Percentiles rank a stretch among this genome's conserved stretches.
These are phyloP conservation scores for Spinellus fusiger DNA, from an alignment of 192 early-diverging fungal genomes.

Conservation along the genomic window DNA sequence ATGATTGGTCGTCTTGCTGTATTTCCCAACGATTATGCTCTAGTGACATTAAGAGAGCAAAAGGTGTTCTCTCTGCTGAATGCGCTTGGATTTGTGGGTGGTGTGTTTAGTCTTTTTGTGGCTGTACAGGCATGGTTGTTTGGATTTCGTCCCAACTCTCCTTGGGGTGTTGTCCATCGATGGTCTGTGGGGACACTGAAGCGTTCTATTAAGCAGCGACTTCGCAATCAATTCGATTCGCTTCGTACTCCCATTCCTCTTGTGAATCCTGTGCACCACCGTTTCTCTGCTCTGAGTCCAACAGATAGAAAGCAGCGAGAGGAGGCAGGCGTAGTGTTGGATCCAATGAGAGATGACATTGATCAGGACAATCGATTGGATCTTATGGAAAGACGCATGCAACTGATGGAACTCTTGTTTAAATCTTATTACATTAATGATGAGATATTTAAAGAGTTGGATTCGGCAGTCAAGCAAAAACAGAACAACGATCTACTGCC, in stretches of 20 bases:
- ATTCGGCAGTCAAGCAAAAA: conserved; percentile 1
- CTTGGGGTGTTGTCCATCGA: conserved; percentile 30
- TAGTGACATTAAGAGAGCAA: conserved; percentile 5
- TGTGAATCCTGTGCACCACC: conserved; percentile 14
- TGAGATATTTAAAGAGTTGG: conserved; percentile 16
- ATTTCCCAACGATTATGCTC: conserved; percentile 6
- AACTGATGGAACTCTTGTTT: conserved; percentile 12
- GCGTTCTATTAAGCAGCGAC: conserved; percentile 11
- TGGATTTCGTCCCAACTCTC: conserved; percentile 24
- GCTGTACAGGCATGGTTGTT: conserved; percentile 27
- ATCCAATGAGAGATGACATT: background rate
- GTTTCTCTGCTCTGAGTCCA: background rate
- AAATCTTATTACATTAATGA: conserved; percentile 23
- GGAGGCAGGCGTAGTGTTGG: background rate
- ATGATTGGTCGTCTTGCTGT: conserved; percentile 13
- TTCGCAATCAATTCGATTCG: conserved; percentile 8
- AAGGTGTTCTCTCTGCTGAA: conserved; percentile 21
- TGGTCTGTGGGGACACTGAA: conserved; percentile 26
- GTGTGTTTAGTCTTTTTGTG: conserved; percentile 18
- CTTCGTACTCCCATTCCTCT: conserved; percentile 13
- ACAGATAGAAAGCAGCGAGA: background rate
- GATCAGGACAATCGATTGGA: conserved; percentile 7
- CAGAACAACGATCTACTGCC: too few species aligned
- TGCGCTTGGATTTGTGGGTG: conserved; percentile 27
- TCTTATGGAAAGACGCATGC: conserved; percentile 16